Evolutionary conservation across 345 rosid species (phyloP), one percentile per base, ranked within the genome.

Genomic region (Tarenaya hassleriana): DNA sequence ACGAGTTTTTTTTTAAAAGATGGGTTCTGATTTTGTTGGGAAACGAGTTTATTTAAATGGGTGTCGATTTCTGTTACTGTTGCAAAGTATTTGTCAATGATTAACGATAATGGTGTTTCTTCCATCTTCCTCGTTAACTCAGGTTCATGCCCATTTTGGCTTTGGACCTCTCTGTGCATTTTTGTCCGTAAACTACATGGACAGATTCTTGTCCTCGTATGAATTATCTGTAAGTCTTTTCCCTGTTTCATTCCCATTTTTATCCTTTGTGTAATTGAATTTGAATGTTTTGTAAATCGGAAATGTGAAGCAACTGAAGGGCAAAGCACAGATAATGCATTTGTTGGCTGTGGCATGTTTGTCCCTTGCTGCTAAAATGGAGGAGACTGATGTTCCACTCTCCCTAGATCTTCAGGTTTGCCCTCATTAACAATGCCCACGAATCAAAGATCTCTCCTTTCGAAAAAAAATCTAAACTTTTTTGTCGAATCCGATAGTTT

Each of bases 351-450:
- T 84, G 61, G 78, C 94, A 41, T 84, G 94, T 64, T 61, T 81
- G 50, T 84, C 94, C 33, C 54, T 84, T 50, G 88, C 89, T 6
- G 86, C 84, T 46, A 84, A 84, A 71, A 70, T 81, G 80, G 89
- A 84, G 51, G 94, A 84, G 73, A 72, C 78, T 24, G 69, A 79
- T 53, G 84, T 75, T 52, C 94, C 86, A 15, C 42, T 77, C 0
- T 59, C 71, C 44, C 58, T 84, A 21, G 86, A 84, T 77, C 72
- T 84, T 41, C 86, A 84, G 86, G 94, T 84, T 53, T 24, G 29
- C 29, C 5, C 5, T 5, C 29, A 24, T 24, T 24, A 24, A 24
- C 29, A 7, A 24, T 12, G 39, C 42, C 49, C 39, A n/a, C n/a
- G n/a, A n/a, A n/a, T n/a, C n/a, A n/a, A n/a, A n/a, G n/a, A n/a